Percentiles rank a stretch among this genome's conserved stretches.
These are phyloP conservation scores for Cardamine occulta DNA, from an alignment of 345 rosid species.

Conservation along the genomic window DNA sequence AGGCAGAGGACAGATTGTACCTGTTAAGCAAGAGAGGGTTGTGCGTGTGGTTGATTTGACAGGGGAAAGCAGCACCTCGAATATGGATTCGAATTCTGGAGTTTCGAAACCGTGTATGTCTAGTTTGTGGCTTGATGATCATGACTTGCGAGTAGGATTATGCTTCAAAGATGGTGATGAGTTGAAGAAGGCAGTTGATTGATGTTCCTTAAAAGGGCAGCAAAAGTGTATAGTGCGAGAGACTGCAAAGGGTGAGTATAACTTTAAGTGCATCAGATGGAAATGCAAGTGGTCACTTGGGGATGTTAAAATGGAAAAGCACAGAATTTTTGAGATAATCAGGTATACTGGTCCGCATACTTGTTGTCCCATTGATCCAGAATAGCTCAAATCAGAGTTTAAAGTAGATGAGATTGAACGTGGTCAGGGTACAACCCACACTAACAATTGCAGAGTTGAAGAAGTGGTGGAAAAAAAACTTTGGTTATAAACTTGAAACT, in stretches of 20 bases:
- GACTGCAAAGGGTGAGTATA: not conserved
- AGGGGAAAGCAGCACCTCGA: not conserved
- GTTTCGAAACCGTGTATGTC: not conserved
- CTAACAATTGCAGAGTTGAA: not conserved
- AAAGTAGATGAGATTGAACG: not conserved
- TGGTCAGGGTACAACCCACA: not conserved
- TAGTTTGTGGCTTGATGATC: not conserved
- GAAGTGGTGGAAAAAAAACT: not conserved
- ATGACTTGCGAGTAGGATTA: not conserved
- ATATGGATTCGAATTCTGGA: not conserved
- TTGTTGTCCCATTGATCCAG: not conserved
- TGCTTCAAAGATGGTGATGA: not conserved
- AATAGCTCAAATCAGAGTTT: not conserved
- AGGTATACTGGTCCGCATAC: not conserved
- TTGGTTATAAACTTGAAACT: too few relatives aligned
- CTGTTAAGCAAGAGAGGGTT: too few relatives aligned
- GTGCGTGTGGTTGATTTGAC: not conserved
- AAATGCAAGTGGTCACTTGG: not conserved
- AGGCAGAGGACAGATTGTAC: too few relatives aligned
- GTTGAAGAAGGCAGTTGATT: not conserved
- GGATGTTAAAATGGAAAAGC: not conserved
- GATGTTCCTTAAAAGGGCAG: not conserved
- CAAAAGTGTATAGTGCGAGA: not conserved
- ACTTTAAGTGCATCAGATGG: not conserved
- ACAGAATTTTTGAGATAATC: not conserved